These are phyloP conservation scores for Diaporthe capsici DNA, from an alignment of 2,329 filamentous ascomycete genomes.

Conservation along the genomic window DNA sequence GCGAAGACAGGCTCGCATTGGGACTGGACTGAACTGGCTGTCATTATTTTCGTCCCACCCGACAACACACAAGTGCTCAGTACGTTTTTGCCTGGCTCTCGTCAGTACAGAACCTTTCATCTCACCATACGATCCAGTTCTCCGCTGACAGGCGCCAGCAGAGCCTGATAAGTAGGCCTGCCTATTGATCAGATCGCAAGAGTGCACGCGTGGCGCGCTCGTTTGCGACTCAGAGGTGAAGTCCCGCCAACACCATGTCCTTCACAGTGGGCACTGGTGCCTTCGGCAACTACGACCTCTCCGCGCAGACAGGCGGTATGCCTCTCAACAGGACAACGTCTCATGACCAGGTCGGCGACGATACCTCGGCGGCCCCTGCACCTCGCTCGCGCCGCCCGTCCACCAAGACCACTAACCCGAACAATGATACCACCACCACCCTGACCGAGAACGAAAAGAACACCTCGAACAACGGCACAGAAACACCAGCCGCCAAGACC, in stretches of 20 bases:
- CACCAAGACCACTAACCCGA: conserved; percentile 41
- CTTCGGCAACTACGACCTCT: conserved; percentile 64
- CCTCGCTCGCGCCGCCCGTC: conserved; percentile 33
- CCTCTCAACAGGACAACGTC: conserved; percentile 47
- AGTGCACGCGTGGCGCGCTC: not conserved
- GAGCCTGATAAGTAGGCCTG: not conserved
- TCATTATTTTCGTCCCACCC: too few species aligned
- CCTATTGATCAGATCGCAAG: not conserved
- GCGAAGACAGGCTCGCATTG: not conserved
- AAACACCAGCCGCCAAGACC: conserved; percentile 55
- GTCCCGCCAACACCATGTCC: conserved; percentile 53
- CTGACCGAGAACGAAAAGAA: conserved; percentile 48
- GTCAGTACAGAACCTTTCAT: not conserved
- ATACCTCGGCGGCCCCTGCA: conserved; percentile 35
- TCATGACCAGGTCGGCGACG: conserved; percentile 42
- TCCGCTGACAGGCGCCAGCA: not conserved
- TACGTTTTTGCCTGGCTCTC: not conserved
- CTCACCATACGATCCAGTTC: not conserved
- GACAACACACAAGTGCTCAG: not conserved
- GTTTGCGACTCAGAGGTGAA: not conserved
- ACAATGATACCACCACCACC: conserved; percentile 36
- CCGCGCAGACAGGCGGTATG: conserved; percentile 58
- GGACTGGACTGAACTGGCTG: conserved; percentile 23
- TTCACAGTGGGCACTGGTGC: conserved; percentile 55
- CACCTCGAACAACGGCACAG: conserved; percentile 40